Percentiles rank a stretch among this genome's conserved stretches.
Evolutionary conservation across 805 yeast species (phyloP).

Genomic region (Priceomyces melissophilus): DNA sequence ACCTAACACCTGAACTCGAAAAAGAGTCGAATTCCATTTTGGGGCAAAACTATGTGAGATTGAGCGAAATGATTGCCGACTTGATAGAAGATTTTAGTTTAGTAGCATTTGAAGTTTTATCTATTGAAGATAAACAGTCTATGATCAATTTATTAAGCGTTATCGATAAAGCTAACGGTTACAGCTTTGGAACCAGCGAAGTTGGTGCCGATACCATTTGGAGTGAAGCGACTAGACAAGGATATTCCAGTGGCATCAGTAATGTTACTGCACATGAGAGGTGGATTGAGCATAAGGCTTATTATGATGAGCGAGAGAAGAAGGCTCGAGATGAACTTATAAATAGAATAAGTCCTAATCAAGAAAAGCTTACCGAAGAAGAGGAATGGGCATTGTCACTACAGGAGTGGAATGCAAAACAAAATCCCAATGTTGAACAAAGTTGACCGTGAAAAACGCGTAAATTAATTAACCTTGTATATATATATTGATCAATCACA

Average conservation of each 20-base stretch:
- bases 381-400: constrained; percentile 62
- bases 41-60: constrained; percentile 57
- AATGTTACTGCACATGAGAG: constrained; percentile 85
- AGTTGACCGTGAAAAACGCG: not conserved
- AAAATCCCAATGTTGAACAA: constrained; percentile 31
- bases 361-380: constrained; percentile 50
- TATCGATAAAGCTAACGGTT: constrained; percentile 91
- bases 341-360: constrained; percentile 14
- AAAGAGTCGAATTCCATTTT: constrained; percentile 67
- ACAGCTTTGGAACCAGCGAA: constrained; percentile 88
- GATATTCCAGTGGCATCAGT: constrained; percentile 48
- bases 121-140: constrained; percentile 86
- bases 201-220: constrained; percentile 96
- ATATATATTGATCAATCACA: not conserved
- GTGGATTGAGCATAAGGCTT: constrained; percentile 84
- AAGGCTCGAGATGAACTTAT: constrained; percentile 44
- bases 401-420: constrained; percentile 24
- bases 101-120: constrained; percentile 82
- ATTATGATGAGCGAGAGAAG: constrained; percentile 56
- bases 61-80: constrained; percentile 78
- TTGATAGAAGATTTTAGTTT: constrained; percentile 82
- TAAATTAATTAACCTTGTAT: not conserved
- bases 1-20: constrained; percentile 63
- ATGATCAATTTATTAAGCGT: constrained; percentile 79
- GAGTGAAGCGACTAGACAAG: constrained; percentile 92